Evolutionary conservation across 768 basidiomycete genomes (phyloP), one percentile per base, ranked within the genome.

Genomic region (Lenzites betulinus): DNA sequence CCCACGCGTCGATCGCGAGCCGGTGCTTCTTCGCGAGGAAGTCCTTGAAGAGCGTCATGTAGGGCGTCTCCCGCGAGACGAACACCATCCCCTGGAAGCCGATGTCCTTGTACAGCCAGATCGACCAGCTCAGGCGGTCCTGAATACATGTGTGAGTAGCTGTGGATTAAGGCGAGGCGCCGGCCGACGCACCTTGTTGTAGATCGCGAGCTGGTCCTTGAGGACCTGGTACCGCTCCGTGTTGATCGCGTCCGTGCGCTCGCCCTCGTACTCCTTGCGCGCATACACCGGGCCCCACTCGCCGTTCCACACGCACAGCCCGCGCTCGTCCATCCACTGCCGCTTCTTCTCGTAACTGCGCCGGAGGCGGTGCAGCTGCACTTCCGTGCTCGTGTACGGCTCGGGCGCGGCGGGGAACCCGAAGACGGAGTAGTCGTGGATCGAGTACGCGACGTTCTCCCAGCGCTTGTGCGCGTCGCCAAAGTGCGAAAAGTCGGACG

Each of bases 1-100:
- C 90, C 91, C 90, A 92, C 2, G 86, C 82, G 69, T 93, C 92
- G 44, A 85, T 77, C 2, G 90, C 89, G 25, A 92, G 81, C 8
- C 83, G 82, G 73, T 91, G 86, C 73, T 93, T 93, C 77, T 88
- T 91, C 53, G 80, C 82, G 52, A 92, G 79, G 77, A 91, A 91
- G 33, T 82, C 77, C 48, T 77, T 74, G 75, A 93, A 81, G 51
- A 88, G 82, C 51, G 76, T 82, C 79, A 87, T 86, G 76, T 91
- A 93, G 3, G 88, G 79, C 3, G 90, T 86, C 15, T 86, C 82
- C 13, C 77, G 79, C n/a, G 82, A 81, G 66, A 87, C 78, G 72
- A 89, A 83, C 28, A 89, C 86, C 90, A 93, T 91, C 38, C 91
- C 91, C 74, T 91, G 88, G 80, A 88, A 89, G n/a, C 89, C 89